phyloP scores from a whole-genome alignment of 257 asterid species.

The Rehmannia glutinosa region DNA sequence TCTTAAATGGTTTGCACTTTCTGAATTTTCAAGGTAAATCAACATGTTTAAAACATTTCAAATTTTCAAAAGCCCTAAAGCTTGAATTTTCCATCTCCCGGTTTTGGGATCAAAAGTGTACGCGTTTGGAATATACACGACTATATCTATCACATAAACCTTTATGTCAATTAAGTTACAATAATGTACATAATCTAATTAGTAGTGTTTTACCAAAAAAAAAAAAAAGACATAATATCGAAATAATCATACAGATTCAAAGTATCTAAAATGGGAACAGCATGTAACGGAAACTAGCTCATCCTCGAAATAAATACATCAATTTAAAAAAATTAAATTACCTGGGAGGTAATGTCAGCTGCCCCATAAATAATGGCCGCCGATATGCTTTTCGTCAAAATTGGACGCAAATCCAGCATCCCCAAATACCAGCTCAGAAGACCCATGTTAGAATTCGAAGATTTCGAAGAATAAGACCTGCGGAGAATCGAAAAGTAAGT shows the following conservation, averaged over 20 bases:
- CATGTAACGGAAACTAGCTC: neutral
- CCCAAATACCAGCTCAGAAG: constrained; percentile 71
- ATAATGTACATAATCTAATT: neutral
- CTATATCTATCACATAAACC: neutral
- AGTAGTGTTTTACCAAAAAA: no score
- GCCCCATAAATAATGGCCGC: constrained; percentile 68
- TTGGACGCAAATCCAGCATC: constrained; percentile 65
- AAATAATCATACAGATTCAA: neutral
- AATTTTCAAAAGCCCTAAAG: no score
- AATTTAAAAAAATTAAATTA: neutral
- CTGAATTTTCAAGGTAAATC: no score
- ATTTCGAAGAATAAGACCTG: constrained; percentile 29
- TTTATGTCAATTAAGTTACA: neutral
- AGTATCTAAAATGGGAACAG: neutral
- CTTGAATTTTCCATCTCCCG: no score
- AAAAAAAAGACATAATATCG: no score
- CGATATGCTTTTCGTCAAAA: constrained; percentile 66
- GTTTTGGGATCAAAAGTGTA: neutral
- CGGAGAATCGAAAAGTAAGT: constrained; percentile 5
- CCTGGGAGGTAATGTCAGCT: constrained; percentile 89
- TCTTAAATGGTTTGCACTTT: no score
- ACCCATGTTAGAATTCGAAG: constrained; percentile 40
- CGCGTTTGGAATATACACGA: neutral
- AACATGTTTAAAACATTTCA: no score
- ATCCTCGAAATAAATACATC: neutral